Base-by-base conservation (phyloP, 345 rosid genomes). In the Pugionium dolabratum region DNA sequence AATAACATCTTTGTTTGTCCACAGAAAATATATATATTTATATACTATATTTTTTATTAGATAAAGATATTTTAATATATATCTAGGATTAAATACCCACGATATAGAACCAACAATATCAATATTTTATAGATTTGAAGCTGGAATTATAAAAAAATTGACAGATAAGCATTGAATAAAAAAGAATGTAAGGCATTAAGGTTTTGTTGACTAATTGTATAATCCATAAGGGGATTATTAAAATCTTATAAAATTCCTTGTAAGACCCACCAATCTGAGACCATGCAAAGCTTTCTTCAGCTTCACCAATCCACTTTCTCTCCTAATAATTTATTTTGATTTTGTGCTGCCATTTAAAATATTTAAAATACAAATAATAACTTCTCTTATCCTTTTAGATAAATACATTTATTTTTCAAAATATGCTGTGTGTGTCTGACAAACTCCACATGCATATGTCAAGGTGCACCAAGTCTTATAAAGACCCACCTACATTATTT, bases 371-470 rank as follows among this genome's bases (percentile, higher is more conserved):
- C 25, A 9, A 53, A 11, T 45, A 3, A 11, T 48, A 1, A 5
- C 28, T 29, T 43, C 54, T 65, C 55, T 59, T 72, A 66, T 72
- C 70, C 71, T 58, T 50, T 58, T 2, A 64, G 54, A 72, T 43
- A 49, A 29, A 27, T 57, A n/a, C 25, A 34, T 72, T 46, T 46
- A 18, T 26, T 32, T 60, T 41, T 3, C 2, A 4, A 32, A 41
- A 63, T 39, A 59, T 59, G 53, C 29, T 67, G 68, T 65, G 68
- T 66, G 65, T 79, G 44, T 64, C 88, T 84, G 91, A 85, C 97
- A 85, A 53, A 62, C 77, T 76, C 79, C 91, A 87, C 90, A 90
- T 84, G 96, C 75, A 76, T 73, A 73, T 78, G 76, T 58, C 70
- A 46, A 65, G 78, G 55, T 66, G 74, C 81, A 60, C 85, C 78